Percentiles rank a stretch among this genome's conserved stretches.
These are phyloP conservation scores for Alternaria sp. DNA, from an alignment of 2,329 filamentous ascomycete species.

Conservation along the genomic window DNA sequence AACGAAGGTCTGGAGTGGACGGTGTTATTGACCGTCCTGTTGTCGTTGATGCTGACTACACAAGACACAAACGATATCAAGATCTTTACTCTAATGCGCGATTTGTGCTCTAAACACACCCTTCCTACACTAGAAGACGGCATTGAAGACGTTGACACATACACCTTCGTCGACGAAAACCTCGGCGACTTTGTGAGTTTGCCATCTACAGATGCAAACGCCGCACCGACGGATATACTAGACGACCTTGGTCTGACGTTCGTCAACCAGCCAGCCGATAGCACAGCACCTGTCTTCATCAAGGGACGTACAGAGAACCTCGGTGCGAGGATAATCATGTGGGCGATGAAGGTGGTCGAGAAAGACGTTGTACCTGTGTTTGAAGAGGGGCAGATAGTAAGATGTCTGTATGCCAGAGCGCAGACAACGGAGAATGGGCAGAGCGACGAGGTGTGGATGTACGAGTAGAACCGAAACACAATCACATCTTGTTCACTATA, in stretches of 20 bases:
- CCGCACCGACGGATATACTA: conserved; percentile 12
- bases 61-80: not conserved
- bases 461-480: not conserved
- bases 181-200: conserved; percentile 24
- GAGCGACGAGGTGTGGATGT: conserved; percentile 18
- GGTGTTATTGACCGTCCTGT: conserved; percentile 27
- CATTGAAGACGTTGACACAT: conserved; percentile 32
- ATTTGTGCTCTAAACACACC: conserved; percentile 16
- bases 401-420: conserved; percentile 15
- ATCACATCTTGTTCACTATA: accelerated
- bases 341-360: conserved; percentile 32
- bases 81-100: conserved; percentile 7
- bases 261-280: conserved; percentile 6
- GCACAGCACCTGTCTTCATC: conserved; percentile 7
- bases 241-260: conserved; percentile 23
- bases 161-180: conserved; percentile 29
- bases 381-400: conserved; percentile 3
- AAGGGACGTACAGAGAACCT: conserved; percentile 20
- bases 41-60: conserved; percentile 18
- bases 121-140: conserved; percentile 30
- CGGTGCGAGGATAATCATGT: conserved; percentile 28
- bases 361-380: conserved; percentile 17
- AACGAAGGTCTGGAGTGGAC: conserved; percentile 30
- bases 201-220: not conserved
- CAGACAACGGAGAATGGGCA: not conserved